phyloP scores from a whole-genome alignment of 1,284 basidiomycete genomes.

The Cystobasidiaceae sp. region DNA sequence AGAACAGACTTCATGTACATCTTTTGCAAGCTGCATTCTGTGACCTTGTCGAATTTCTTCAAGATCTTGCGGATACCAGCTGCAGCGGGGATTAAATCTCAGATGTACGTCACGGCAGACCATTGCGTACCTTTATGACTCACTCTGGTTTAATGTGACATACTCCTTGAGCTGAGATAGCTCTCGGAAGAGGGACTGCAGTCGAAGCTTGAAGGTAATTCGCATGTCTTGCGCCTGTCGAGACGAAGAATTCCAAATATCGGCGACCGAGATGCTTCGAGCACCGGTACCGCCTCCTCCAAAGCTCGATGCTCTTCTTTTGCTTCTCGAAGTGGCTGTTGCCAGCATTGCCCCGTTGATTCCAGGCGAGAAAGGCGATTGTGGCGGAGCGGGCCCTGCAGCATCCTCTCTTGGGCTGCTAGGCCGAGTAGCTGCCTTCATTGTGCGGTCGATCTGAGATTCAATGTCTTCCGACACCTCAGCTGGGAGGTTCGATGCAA shows the following conservation, averaged over 20 bases:
- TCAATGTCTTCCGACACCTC: slow-evolving; percentile 25
- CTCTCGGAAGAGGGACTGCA: slow-evolving; percentile 19
- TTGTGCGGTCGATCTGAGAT: slow-evolving; percentile 18
- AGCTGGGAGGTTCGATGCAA: slow-evolving; percentile 8
- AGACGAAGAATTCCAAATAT: slow-evolving; percentile 47
- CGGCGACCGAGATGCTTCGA: slow-evolving; percentile 66
- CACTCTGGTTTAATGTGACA: slow-evolving; percentile 83
- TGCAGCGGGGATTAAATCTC: neutral
- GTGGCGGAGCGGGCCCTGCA: neutral
- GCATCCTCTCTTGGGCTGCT: neutral
- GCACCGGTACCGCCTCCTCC: slow-evolving; percentile 25
- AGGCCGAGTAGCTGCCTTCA: slow-evolving; percentile 17
- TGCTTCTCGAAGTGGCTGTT: too few species aligned
- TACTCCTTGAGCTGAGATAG: slow-evolving; percentile 85
- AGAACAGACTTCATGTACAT: slow-evolving; percentile 72
- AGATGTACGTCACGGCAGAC: neutral
- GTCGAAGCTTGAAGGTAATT: slow-evolving; percentile 50
- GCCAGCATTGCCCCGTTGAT: neutral
- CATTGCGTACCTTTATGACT: too few species aligned
- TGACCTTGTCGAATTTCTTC: slow-evolving; percentile 99
- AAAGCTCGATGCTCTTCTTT: slow-evolving; percentile 19
- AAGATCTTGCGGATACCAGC: slow-evolving; percentile 88
- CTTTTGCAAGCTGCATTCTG: slow-evolving; percentile 76
- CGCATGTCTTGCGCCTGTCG: slow-evolving; percentile 85
- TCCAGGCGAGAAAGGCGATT: too few species aligned